Conservation (phyloP, 1,139 yeast species). For the Saccharomyces pastorianus region DNA sequence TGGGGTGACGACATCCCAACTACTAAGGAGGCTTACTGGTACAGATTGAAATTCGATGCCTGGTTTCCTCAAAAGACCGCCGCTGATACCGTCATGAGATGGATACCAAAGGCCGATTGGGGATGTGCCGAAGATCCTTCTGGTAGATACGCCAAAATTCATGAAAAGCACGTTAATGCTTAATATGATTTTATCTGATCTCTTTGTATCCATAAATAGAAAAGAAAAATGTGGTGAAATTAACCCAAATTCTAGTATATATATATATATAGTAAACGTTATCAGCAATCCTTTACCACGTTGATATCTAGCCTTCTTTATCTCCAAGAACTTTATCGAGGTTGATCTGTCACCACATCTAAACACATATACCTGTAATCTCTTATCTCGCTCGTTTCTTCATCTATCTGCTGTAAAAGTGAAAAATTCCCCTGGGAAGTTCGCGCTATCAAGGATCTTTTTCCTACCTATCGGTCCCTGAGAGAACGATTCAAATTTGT, state of each 20-base stretch:
- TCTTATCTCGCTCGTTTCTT: neutral
- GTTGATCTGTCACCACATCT: no score
- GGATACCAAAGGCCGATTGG: conserved; percentile 99
- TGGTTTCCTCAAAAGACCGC: conserved; percentile 85
- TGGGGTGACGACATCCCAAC: conserved; percentile 95
- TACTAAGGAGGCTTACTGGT: conserved; percentile 99
- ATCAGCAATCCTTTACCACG: neutral
- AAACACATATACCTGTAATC: neutral
- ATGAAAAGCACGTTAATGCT: conserved; percentile 49
- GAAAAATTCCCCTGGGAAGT: neutral
- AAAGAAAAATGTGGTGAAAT: neutral
- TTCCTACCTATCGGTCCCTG: neutral
- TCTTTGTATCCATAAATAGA: neutral
- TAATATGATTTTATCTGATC: neutral
- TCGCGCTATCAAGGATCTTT: neutral
- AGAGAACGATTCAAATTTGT: neutral
- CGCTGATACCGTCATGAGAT: conserved; percentile 94
- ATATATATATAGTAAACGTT: neutral
- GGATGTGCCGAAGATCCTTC: conserved; percentile 98
- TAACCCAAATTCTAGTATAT: neutral
- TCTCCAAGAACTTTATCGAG: no score
- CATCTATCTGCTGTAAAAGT: neutral
- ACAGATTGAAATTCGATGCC: conserved; percentile 92
- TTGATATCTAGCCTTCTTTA: neutral
- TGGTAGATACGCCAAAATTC: conserved; percentile 91